A percentile compares a stretch with the other conserved stretches of the same genome.
phyloP scores from a whole-genome alignment of 1,284 basidiomycete species.

The Cryptococcus sp. region DNA sequence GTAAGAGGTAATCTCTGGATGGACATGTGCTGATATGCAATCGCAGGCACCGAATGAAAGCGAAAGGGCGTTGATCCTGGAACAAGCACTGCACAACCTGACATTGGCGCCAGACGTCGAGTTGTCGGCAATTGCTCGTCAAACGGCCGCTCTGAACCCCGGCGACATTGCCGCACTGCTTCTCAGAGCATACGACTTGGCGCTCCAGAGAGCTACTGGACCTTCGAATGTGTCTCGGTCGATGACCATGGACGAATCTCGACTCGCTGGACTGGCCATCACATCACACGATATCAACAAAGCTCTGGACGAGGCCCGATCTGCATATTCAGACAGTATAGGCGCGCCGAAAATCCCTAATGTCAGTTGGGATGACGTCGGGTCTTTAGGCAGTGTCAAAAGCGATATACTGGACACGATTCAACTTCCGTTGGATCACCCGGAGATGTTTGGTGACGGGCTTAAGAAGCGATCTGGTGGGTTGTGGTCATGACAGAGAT shows the following conservation, averaged over 20 bases:
- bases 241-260: conserved; percentile 31
- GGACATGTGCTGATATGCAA: conserved; percentile 4
- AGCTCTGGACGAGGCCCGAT: conserved; percentile 74
- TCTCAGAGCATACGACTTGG: conserved; percentile 62
- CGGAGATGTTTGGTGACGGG: conserved; percentile 89
- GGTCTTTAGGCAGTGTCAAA: conserved; percentile 86
- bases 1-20: conserved; percentile 11
- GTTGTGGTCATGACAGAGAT: conserved; percentile 18
- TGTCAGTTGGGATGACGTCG: conserved; percentile 97
- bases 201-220: conserved; percentile 58
- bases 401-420: conserved; percentile 95
- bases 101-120: conserved; percentile 76
- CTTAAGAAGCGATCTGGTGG: conserved; percentile 93
- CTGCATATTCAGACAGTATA: conserved; percentile 85
- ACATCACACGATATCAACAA: conserved; percentile 69
- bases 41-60: conserved; percentile 74
- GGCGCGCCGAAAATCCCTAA: conserved; percentile 96
- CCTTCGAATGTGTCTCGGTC: not conserved
- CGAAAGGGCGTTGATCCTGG: conserved; percentile 68
- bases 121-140: conserved; percentile 69
- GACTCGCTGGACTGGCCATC: conserved; percentile 62
- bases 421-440: conserved; percentile 90
- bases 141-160: conserved; percentile 89
- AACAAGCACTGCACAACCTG: conserved; percentile 57
- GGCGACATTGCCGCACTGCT: conserved; percentile 77